A percentile compares a stretch with the other conserved stretches of the same genome.
These are phyloP conservation scores for Jatropha podagrica DNA, from an alignment of 441 rosid species.

Conservation along the genomic window DNA sequence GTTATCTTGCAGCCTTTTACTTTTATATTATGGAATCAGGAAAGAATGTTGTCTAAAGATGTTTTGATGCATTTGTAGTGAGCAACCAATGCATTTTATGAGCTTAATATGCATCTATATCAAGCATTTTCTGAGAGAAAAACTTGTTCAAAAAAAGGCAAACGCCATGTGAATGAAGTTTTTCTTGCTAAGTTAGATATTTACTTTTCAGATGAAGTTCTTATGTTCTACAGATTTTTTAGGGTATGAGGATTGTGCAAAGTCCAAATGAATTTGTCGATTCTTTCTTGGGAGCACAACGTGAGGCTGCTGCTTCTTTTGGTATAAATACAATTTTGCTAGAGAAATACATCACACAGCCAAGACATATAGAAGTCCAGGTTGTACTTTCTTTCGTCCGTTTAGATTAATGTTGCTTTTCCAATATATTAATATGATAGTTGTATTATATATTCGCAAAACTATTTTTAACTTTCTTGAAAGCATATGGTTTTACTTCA, in stretches of 20 bases:
- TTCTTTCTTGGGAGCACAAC: conserved; percentile 88
- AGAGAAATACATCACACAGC: conserved; percentile 90
- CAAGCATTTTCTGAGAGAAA: background rate
- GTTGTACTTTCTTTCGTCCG: conserved; percentile 34
- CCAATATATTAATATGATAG: background rate
- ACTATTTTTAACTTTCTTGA: conserved; percentile 5
- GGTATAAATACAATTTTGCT: conserved; percentile 83
- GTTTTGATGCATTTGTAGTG: background rate
- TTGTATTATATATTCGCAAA: background rate
- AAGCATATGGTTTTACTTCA: conserved; percentile 1
- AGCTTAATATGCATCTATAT: background rate
- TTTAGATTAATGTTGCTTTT: background rate
- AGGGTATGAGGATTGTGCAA: conserved; percentile 96
- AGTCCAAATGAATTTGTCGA: conserved; percentile 64
- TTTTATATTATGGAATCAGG: background rate
- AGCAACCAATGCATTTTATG: background rate
- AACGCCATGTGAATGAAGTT: background rate
- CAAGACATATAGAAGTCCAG: conserved; percentile 98
- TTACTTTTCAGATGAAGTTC: conserved; percentile 28
- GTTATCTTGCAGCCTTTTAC: background rate
- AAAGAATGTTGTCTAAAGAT: background rate
- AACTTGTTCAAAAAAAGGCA: background rate
- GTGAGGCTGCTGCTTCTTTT: conserved; percentile 97
- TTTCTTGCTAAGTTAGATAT: background rate
- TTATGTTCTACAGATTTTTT: conserved; percentile 31